A percentile compares a stretch with the other conserved stretches of the same genome.
These are phyloP conservation scores for Fraxinus quadrangulata DNA, from an alignment of 257 asterid genomes.

Conservation along the genomic window DNA sequence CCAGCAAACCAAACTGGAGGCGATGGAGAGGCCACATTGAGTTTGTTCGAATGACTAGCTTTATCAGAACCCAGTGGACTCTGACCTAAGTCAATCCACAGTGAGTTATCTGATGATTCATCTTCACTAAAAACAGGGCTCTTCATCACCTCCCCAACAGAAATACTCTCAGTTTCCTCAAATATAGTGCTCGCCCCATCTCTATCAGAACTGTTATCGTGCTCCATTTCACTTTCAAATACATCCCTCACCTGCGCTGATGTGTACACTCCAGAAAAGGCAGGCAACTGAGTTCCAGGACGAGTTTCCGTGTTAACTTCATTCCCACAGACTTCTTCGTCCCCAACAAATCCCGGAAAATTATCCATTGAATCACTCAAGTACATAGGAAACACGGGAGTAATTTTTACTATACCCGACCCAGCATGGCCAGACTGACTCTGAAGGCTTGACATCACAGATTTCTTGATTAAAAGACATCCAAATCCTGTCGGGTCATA, in stretches of 20 bases:
- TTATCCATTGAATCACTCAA: slow-evolving; percentile 94
- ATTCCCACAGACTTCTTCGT: slow-evolving; percentile 58
- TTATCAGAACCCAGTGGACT: slow-evolving; percentile 75
- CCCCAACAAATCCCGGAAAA: slow-evolving; percentile 78
- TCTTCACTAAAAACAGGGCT: slow-evolving; percentile 98
- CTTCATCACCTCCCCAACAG: slow-evolving; percentile 93
- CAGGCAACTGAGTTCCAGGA: slow-evolving; percentile 79
- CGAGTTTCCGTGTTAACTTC: slow-evolving; percentile 58
- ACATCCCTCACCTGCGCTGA: slow-evolving; percentile 97
- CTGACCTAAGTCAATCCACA: slow-evolving; percentile 99
- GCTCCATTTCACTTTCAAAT: slow-evolving; percentile 89
- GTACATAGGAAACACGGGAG: slow-evolving; percentile 89
- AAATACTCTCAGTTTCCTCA: slow-evolving; percentile 88
- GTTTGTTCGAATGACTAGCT: slow-evolving; percentile 56
- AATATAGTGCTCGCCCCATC: slow-evolving; percentile 95
- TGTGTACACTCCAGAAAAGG: slow-evolving; percentile 97
- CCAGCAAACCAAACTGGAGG: slow-evolving; percentile 92
- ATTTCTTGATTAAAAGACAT: slow-evolving; percentile 90
- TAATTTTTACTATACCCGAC: slow-evolving; percentile 89
- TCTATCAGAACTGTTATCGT: slow-evolving; percentile 81
- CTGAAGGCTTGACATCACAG: slow-evolving; percentile 92
- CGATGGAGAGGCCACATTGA: slow-evolving; percentile 63
- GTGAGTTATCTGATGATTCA: slow-evolving; percentile 90
- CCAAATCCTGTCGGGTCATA: slow-evolving; percentile 99
- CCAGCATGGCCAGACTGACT: slow-evolving; percentile 95